Evolutionary conservation across 768 basidiomycete species (phyloP).

Genomic region (Mycena metata): DNA sequence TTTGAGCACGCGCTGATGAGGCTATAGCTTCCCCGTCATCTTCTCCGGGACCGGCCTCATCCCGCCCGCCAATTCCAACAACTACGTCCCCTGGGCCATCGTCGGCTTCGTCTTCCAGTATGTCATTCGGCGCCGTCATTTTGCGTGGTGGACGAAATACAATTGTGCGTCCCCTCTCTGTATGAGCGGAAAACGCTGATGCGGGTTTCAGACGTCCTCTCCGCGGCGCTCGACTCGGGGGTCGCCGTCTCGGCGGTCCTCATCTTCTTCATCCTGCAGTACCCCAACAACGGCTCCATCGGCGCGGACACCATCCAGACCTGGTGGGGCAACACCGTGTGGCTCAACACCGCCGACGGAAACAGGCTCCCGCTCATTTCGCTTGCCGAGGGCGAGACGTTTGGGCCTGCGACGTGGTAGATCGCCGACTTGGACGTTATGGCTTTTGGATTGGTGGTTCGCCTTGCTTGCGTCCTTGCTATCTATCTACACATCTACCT

Average conservation of each 20-base stretch:
- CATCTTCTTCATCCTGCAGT: conserved; percentile 66
- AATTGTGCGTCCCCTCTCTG: conserved; percentile 57
- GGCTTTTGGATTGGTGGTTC: too few species aligned
- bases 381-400: conserved; percentile 31
- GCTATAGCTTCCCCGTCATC: conserved; percentile 62
- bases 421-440: too few species aligned
- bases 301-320: conserved; percentile 53
- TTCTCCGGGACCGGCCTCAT: conserved; percentile 73
- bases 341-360: conserved; percentile 34
- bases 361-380: conserved; percentile 24
- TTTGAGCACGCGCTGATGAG: neutral
- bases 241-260: conserved; percentile 58
- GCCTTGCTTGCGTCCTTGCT: too few species aligned
- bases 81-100: conserved; percentile 77
- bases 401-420: neutral
- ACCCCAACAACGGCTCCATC: conserved; percentile 58
- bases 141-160: conserved; percentile 78
- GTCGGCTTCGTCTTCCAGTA: conserved; percentile 79
- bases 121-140: conserved; percentile 67
- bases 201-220: conserved; percentile 61
- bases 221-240: conserved; percentile 68
- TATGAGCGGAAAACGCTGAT: neutral
- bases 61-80: conserved; percentile 76
- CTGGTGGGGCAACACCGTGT: conserved; percentile 69
- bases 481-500: too few species aligned